A percentile compares a stretch with the other conserved stretches of the same genome.
Conservation (phyloP, 1,139 yeast genomes). For the Trichomonascaceae sp. region DNA sequence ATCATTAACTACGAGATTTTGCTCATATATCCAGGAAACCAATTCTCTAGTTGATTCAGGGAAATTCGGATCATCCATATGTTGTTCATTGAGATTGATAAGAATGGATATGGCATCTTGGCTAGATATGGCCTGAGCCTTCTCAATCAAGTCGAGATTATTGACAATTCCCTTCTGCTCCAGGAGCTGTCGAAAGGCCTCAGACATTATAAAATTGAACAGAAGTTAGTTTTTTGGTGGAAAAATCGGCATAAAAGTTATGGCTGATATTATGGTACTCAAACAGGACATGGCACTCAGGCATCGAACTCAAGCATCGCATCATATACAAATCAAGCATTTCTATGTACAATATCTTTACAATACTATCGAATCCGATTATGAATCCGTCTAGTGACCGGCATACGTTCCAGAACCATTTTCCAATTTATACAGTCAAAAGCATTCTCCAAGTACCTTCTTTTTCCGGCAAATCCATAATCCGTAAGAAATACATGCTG, state of each 20-base stretch:
- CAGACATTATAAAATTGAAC: background rate
- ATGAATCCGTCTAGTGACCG: slow-evolving; percentile 7
- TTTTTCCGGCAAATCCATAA: slow-evolving; percentile 78
- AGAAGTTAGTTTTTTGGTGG: background rate
- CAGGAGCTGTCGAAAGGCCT: background rate
- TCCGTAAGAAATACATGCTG: slow-evolving; percentile 78
- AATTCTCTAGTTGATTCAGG: slow-evolving; percentile 32
- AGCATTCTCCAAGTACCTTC: slow-evolving; percentile 64
- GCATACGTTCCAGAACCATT: slow-evolving; percentile 41
- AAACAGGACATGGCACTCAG: background rate
- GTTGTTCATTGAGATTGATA: slow-evolving; percentile 35
- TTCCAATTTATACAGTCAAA: slow-evolving; percentile 88
- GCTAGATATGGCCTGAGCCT: slow-evolving; percentile 2
- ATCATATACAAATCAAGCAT: no score
- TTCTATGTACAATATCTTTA: background rate
- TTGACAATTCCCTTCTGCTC: background rate
- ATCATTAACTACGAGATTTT: background rate
- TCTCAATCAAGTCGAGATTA: slow-evolving; percentile 2
- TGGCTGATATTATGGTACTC: background rate
- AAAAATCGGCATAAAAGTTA: background rate
- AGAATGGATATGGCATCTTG: slow-evolving; percentile 41
- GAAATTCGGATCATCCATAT: slow-evolving; percentile 46
- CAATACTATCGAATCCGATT: background rate
- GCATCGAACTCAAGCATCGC: no score
- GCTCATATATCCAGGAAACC: slow-evolving; percentile 9